Conservation (phyloP, 352 stramenopile species). For the Globisporangium acanthophoron region DNA sequence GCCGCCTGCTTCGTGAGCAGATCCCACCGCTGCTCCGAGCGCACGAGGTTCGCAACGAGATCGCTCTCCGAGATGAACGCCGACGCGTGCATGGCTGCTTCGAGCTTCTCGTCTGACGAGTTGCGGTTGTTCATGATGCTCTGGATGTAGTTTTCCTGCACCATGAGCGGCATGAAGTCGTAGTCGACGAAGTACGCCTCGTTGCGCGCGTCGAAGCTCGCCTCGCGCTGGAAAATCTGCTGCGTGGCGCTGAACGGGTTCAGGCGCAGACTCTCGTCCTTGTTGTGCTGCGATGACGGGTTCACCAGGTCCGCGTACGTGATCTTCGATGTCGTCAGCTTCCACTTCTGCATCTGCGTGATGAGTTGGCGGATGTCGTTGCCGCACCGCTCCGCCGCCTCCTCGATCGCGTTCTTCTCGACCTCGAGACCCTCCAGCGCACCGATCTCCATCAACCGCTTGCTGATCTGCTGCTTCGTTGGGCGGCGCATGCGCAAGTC, state of each 20-base stretch:
- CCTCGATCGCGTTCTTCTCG: constrained; percentile 96
- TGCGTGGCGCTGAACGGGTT: constrained; percentile 95
- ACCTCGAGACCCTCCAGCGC: constrained; percentile 87
- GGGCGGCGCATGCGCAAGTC: constrained; percentile 94
- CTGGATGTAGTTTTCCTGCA: constrained; percentile 90
- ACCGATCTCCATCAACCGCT: constrained; percentile 91
- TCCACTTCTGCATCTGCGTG: constrained; percentile 97
- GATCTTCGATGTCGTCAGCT: constrained; percentile 69
- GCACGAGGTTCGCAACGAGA: constrained; percentile 71
- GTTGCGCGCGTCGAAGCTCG: constrained; percentile 82
- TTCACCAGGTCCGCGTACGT: constrained; percentile 86
- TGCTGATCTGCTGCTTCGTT: constrained; percentile 91
- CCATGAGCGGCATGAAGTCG: constrained; percentile 95
- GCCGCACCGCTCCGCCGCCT: constrained; percentile 93
- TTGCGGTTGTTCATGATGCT: constrained; percentile 76
- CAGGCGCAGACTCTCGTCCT: constrained; percentile 91
- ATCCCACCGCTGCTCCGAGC: constrained; percentile 92
- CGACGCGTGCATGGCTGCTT: constrained; percentile 83
- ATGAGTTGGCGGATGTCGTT: constrained; percentile 98
- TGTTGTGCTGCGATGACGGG: constrained; percentile 75
- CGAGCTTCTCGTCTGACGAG: constrained; percentile 72
- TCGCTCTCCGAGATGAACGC: constrained; percentile 90
- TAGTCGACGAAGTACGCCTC: constrained; percentile 99
- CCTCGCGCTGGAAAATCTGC: constrained; percentile 86
- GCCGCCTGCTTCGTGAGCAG: constrained; percentile 90